Evolutionary conservation across 2,329 filamentous ascomycete genomes (phyloP), one percentile per base, ranked within the genome.

Genomic region (Trichoderma sp.): DNA sequence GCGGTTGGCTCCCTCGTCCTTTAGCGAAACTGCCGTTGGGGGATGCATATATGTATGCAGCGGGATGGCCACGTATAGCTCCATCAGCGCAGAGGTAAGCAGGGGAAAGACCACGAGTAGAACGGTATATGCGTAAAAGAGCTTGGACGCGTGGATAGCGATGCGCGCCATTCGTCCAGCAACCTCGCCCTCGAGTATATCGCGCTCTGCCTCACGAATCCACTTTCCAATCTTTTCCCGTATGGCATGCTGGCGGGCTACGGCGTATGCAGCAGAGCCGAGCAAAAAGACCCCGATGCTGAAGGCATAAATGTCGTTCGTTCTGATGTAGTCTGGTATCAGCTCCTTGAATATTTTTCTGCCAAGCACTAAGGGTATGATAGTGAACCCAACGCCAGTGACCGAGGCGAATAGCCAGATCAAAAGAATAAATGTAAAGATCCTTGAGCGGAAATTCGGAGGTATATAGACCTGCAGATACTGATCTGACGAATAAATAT

Each of bases 241-340:
- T 21, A 85, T 78, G 73, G 77, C 74, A 14, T 78, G 81, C 21
- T 84, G 73, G 76, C 90, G 87, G 72, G 89, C 81, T 32, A 85
- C 73, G 52, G 86, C 79, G 77, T 94, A 97, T 3, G 87, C 81
- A 1, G 87, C 75, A 4, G 87, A 88, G 13, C 92, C 93, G 5
- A 97, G 83, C 30, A 93, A 83, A 77, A 96, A 97, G 51, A 97
- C 86, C 16, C 96, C 96, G 34, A 96, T 89, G 64, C 93, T 97
- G 78, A 97, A 97, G 14, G 96, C 95, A 75, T 99, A 98, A 30
- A 99, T 91, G 78, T 99, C 96, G 79, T 98, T 99, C 76, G 95
- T 91, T 51, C 87, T 87, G 59, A 92, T 86, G 70, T 91, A 86
- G 0, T 84, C 81, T 5, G 93, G 92, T 52, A 97, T 88, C 39